Evolutionary conservation across 2,329 filamentous ascomycete species (phyloP).

Genomic region (Cladophialophora exuberans): DNA sequence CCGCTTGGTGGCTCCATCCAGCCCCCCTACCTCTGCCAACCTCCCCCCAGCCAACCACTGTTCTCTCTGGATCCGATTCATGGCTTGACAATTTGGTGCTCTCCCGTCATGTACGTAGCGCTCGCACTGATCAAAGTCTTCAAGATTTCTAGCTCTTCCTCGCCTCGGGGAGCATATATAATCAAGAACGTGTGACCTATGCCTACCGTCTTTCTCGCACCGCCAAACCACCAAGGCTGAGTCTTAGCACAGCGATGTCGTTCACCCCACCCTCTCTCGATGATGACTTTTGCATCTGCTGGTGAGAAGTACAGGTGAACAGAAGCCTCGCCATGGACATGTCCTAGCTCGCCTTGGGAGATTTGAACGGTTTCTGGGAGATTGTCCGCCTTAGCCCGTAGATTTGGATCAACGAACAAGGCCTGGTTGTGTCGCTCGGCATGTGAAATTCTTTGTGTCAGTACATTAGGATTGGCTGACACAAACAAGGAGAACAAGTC

Average conservation of each 20-base stretch:
- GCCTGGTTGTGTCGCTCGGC: constrained; percentile 26
- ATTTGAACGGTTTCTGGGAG: constrained; percentile 57
- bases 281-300: constrained; percentile 71
- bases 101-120: constrained; percentile 26
- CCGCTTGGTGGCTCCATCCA: too few relatives aligned
- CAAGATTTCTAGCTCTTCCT: constrained; percentile 69
- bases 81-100: constrained; percentile 17
- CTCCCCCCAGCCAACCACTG: too few relatives aligned
- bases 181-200: constrained; percentile 54
- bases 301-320: constrained; percentile 82
- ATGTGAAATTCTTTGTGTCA: constrained; percentile 22
- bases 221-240: constrained; percentile 66
- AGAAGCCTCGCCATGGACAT: constrained; percentile 77
- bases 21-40: too few relatives aligned
- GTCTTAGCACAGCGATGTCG: constrained; percentile 59
- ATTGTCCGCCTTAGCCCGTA: constrained; percentile 17
- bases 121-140: constrained; percentile 24
- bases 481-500: constrained; percentile 22
- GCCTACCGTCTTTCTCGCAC: constrained; percentile 25
- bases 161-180: constrained; percentile 76
- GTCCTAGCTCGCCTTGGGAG: constrained; percentile 74
- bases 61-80: neutral
- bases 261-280: constrained; percentile 80
- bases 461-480: constrained; percentile 19
- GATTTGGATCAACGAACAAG: constrained; percentile 25